Evolutionary conservation across 2,329 filamentous ascomycete species (phyloP), one percentile per base, ranked within the genome.

Genomic region (Cytospora schulzeri): DNA sequence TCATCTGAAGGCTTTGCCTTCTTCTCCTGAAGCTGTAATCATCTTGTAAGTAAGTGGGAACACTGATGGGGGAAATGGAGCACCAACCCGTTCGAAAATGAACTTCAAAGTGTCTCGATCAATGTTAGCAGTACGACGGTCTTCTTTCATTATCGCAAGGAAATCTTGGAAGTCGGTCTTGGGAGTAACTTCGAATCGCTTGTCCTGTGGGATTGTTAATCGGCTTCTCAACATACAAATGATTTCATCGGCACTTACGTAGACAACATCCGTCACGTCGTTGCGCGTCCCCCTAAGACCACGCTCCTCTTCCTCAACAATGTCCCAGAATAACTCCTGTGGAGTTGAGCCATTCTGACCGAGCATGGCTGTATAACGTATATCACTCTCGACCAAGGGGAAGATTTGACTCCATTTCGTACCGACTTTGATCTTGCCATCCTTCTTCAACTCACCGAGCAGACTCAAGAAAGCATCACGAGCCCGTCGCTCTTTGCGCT

Each of bases 311-410:
- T 97, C 93, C 75, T 98, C 95, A 29, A 98, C 84, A 56, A 93
- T 82, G 75, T 99, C 95, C 92, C 94, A 97, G 80, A 99, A 98
- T 8, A 99, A 82, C 72, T 98, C 93, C 69, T 97, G 84, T 17
- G 95, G 92, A 5, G 87, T 91, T 5, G 93, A 97, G 63, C 94
- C 93, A 65, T 85, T 78, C 73, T 96, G 92, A 59, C 93, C 93
- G 66, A 93, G 85, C 82, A 97, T 92, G 68, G 87, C 88, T 70
- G 82, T 84, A 77, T 97, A 98, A 69, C 93, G 91, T 56, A 89
- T 85, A 72, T 99, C 95, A 62, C 91, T 82, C 70, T 91, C 86
- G 70, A 99, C 85, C 56, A 90, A 75, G 0, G 90, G 87, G 69
- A 90, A 82, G 68, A 98, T 83, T 65, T 93, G 86, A 76, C 85